These are phyloP conservation scores for Thalassiosira oceanica DNA, from an alignment of 352 stramenopile genomes.

Conservation along the genomic window DNA sequence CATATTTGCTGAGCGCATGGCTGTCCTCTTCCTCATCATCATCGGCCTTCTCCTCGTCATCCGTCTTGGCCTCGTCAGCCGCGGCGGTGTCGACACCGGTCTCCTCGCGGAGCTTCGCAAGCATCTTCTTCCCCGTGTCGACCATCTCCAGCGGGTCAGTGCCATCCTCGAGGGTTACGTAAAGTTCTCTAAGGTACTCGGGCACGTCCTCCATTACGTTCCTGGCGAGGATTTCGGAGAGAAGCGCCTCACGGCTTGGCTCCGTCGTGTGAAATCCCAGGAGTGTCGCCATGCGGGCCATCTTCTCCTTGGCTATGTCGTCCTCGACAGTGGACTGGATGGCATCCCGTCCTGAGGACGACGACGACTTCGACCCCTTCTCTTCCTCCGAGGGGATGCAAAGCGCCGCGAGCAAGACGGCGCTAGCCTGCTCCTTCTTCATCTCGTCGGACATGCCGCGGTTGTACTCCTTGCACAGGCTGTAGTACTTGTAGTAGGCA, in stretches of 20 bases:
- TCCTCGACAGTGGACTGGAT: slow-evolving; percentile 71
- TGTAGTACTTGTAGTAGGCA: slow-evolving; percentile 94
- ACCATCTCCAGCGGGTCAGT: slow-evolving; percentile 83
- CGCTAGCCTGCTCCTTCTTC: slow-evolving; percentile 85
- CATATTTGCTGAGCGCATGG: slow-evolving; percentile 61
- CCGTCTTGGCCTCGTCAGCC: slow-evolving; percentile 1
- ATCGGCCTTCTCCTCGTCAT: slow-evolving; percentile 2
- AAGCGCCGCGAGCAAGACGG: slow-evolving; percentile 90
- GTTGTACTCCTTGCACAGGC: slow-evolving; percentile 87
- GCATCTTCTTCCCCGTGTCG: slow-evolving; percentile 61
- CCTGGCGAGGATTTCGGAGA: slow-evolving; percentile 86
- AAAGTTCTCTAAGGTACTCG: slow-evolving; percentile 77
- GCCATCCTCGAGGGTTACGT: slow-evolving; percentile 81
- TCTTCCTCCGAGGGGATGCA: slow-evolving; percentile 83
- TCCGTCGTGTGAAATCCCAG: slow-evolving; percentile 87
- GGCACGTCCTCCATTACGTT: slow-evolving; percentile 78
- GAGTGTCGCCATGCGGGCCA: slow-evolving; percentile 90
- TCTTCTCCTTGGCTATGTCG: slow-evolving; percentile 89
- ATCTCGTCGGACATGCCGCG: slow-evolving; percentile 84
- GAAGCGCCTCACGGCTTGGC: slow-evolving; percentile 88
- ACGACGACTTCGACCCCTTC: slow-evolving; percentile 20
- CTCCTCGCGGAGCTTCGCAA: slow-evolving; percentile 60
- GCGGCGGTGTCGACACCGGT: slow-evolving; percentile 8
- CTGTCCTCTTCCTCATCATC: slow-evolving; percentile 37
- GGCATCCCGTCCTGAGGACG: slow-evolving; percentile 51